Evolutionary conservation across 2,329 filamentous ascomycete species (phyloP), one percentile per base, ranked within the genome.

Genomic region (Grosmannia clavigera): DNA sequence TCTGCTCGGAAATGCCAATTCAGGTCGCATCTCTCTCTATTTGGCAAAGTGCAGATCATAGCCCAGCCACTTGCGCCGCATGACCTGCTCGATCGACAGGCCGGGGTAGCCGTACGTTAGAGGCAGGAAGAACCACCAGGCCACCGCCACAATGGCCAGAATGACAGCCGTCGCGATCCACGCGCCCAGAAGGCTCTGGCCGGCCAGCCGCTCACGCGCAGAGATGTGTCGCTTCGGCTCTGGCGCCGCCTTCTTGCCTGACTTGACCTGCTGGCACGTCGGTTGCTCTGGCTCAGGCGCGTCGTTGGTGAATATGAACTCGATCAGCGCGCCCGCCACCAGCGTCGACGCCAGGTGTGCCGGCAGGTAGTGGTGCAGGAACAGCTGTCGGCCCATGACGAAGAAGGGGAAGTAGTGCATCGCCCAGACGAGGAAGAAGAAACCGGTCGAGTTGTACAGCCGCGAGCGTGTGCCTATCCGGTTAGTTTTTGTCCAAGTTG

Each of bases 41-140:
- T 99, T 99, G 62, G 94, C 94, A 78, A 99, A 99, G 77, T 99
- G 94, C 71, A 99, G 80, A 72, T 99, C 94, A 72, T 97, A 99
- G 65, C 89, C 88, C 65, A 99, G 80, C 92, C 92, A 97, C 79
- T 96, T 96, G 73, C 94, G 85, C 64, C 86, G 81, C 64, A 87
- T 75, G 35, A 99, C 88, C 70, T 90, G 79, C 14, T 86, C 83
- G 22, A 95, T 86, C 60, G 79, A 83, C 68, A 99, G 80, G 40
- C 92, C 92, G 5, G 94, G 94, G 71, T 89, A 92, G 59, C 94
- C 94, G 72, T 99, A 99, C 1, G 94, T 99, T 69, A 99, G 77
- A 25, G 94, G 94, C 64, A 95, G 82, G 78, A 95, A 99, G 81
- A 89, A 97, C 73, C 86, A 87, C 84, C 94, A 97, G 69, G 89